Evolutionary conservation across 78 protist genomes (phyloP).

Genomic region (Chrysochromulina tobinii): DNA sequence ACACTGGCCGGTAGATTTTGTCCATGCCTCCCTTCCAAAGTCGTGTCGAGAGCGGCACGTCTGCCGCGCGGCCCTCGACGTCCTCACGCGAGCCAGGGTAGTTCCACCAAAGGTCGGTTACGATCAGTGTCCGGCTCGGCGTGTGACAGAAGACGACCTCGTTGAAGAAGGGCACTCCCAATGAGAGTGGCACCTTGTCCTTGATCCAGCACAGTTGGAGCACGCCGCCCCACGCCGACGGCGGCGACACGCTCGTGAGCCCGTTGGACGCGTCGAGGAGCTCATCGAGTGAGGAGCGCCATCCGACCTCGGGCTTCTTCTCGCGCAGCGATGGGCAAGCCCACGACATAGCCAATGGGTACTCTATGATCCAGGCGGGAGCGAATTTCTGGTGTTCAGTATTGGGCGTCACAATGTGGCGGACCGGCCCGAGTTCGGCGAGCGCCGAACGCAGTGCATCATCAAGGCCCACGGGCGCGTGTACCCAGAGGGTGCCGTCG

Average conservation of each 20-base stretch:
- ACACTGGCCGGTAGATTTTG: background rate
- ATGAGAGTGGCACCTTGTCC: background rate
- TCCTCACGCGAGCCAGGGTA: background rate
- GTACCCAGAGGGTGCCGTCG: conserved; percentile 19
- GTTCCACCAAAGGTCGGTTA: conserved; percentile 5
- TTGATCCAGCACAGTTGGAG: background rate
- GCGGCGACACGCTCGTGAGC: background rate
- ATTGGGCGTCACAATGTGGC: conserved; percentile 7
- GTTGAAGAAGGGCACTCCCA: background rate
- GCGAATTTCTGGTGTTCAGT: conserved; percentile 19
- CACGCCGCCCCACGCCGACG: background rate
- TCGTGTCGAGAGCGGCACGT: background rate
- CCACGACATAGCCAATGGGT: background rate
- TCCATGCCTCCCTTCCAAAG: background rate
- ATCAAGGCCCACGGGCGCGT: conserved; percentile 16
- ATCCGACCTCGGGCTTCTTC: background rate
- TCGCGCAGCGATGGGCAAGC: background rate
- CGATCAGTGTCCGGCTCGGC: background rate
- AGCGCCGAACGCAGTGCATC: background rate
- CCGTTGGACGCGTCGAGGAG: background rate
- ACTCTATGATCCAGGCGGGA: background rate
- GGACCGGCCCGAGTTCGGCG: background rate
- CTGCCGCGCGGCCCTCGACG: background rate
- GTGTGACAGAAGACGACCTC: background rate
- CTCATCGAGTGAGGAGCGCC: background rate